phyloP scores from a whole-genome alignment of 73 alveolate genomes.

The Uronychia setigera region DNA sequence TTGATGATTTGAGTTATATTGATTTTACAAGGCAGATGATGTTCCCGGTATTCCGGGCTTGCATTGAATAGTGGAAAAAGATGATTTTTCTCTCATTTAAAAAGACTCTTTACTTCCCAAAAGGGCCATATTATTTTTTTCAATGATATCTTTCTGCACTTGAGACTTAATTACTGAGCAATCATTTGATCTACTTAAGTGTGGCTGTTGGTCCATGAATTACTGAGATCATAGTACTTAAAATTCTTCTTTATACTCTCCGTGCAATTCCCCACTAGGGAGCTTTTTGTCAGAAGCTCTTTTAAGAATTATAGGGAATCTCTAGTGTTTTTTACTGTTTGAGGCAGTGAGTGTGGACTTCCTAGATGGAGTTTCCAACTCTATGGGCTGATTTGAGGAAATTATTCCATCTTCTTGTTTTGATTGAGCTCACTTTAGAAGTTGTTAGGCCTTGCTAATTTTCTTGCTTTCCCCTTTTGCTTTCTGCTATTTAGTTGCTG shows the following conservation, averaged over 20 bases:
- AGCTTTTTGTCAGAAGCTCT: background rate
- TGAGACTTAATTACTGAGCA: background rate
- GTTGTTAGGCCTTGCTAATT: background rate
- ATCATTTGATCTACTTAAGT: background rate
- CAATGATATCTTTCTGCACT: background rate
- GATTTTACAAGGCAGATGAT: background rate
- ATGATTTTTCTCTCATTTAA: background rate
- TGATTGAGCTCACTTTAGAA: background rate
- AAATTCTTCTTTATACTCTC: background rate
- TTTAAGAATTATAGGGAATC: background rate
- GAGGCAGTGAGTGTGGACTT: background rate
- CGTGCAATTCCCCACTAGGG: background rate
- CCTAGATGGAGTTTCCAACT: background rate
- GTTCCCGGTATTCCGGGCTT: background rate
- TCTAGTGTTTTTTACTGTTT: background rate
- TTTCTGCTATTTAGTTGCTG: background rate
- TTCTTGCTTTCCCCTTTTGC: background rate
- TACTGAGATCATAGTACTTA: background rate
- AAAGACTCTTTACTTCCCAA: too few species aligned
- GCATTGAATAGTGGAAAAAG: background rate
- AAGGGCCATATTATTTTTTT: too few species aligned
- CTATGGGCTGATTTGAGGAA: too few species aligned
- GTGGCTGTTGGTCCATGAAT: background rate
- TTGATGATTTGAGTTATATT: background rate
- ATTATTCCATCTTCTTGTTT: background rate